These are phyloP conservation scores for Stellera chamaejasme DNA, from an alignment of 345 rosid genomes.

Conservation along the genomic window DNA sequence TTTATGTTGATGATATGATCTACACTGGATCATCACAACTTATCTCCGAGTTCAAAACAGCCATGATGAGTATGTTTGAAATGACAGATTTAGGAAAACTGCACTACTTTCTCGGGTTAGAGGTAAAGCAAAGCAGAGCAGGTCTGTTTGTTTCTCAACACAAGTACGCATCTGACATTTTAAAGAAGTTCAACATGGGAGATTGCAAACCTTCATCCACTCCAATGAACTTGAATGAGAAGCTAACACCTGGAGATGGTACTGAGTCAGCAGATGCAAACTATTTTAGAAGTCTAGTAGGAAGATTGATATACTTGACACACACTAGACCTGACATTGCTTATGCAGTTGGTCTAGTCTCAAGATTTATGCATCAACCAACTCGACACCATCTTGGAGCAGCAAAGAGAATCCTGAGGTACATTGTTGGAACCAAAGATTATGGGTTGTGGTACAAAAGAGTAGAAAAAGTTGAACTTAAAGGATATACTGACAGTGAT, in stretches of 20 bases:
- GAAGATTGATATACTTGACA: background rate
- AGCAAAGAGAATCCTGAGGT: background rate
- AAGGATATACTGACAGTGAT: background rate
- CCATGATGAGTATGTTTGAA: background rate
- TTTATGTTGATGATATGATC: background rate
- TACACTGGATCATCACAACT: background rate
- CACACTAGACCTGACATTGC: background rate
- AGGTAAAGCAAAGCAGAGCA: background rate
- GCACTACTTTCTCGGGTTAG: background rate
- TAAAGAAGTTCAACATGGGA: background rate
- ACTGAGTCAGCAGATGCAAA: background rate
- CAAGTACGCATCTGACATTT: background rate
- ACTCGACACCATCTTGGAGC: background rate
- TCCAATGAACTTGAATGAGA: background rate
- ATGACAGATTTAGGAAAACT: background rate
- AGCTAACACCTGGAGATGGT: background rate
- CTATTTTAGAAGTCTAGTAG: background rate
- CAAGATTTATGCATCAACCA: background rate
- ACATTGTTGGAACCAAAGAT: background rate
- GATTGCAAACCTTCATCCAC: background rate
- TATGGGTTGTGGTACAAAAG: background rate
- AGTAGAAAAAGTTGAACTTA: background rate
- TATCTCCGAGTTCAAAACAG: background rate
- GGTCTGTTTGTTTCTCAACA: background rate
- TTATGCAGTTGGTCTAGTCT: background rate